phyloP scores from a whole-genome alignment of 345 rosid species.

The Melastoma malabathricum region DNA sequence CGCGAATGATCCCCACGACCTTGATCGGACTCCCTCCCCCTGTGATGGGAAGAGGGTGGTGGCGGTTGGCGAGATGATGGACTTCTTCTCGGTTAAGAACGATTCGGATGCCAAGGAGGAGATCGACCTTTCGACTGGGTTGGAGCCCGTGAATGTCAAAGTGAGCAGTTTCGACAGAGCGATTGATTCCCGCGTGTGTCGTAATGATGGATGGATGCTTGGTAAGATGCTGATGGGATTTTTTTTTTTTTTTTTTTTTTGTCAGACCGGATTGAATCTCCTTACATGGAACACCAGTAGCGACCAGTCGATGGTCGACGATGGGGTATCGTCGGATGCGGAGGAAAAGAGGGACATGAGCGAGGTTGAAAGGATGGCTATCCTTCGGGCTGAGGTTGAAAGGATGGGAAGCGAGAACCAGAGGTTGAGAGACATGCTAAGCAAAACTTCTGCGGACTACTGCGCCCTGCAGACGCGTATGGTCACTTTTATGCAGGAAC shows the following conservation, averaged over 20 bases:
- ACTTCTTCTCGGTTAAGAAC: constrained; percentile 30
- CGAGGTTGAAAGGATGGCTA: constrained; percentile 35
- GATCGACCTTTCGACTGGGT: constrained; percentile 2
- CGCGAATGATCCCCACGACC: too few species aligned
- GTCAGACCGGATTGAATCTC: constrained; percentile 55
- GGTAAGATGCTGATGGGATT: neutral
- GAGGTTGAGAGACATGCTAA: constrained; percentile 23
- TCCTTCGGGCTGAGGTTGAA: constrained; percentile 34
- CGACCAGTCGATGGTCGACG: constrained; percentile 53
- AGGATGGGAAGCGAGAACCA: constrained; percentile 39
- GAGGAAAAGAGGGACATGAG: constrained; percentile 34
- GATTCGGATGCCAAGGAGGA: constrained; percentile 2
- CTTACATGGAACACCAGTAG: constrained; percentile 44
- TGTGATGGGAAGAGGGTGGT: constrained; percentile 13
- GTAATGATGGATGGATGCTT: neutral
- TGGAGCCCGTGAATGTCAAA: constrained; percentile 25
- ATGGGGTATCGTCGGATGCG: constrained; percentile 32
- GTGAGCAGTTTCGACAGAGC: constrained; percentile 12
- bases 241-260: neutral
- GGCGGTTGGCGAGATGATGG: constrained; percentile 44
- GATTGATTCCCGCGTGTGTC: neutral
- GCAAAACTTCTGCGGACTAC: constrained; percentile 33
- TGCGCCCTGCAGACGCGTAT: constrained; percentile 31
- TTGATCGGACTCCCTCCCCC: neutral
- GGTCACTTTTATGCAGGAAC: constrained; percentile 19